phyloP scores from a whole-genome alignment of 805 yeast genomes.

The Cyberlindnera lachancei region DNA sequence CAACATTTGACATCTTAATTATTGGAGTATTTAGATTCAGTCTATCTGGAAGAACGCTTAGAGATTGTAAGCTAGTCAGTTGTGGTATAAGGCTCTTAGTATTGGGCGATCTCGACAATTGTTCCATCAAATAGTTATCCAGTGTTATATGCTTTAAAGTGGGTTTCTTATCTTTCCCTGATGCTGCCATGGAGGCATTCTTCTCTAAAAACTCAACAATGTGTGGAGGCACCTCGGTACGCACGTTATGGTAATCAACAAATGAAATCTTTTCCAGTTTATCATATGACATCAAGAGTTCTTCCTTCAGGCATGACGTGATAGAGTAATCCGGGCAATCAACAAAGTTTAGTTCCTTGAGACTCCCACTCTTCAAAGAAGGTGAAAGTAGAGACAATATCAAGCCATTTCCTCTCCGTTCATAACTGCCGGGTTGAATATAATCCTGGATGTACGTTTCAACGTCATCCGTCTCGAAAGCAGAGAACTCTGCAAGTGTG shows the following conservation, averaged over 20 bases:
- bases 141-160: neutral
- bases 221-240: neutral
- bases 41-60: neutral
- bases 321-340: neutral
- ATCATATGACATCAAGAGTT: neutral
- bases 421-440: neutral
- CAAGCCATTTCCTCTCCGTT: neutral
- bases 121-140: no score
- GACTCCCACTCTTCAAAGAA: neutral
- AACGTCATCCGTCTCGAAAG: no score
- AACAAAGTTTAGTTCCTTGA: neutral
- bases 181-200: neutral
- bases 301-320: neutral
- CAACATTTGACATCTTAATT: constrained; percentile 2
- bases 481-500: neutral
- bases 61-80: neutral
- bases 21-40: constrained; percentile 1
- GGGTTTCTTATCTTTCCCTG: no score
- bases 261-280: neutral
- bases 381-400: neutral
- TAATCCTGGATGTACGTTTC: neutral
- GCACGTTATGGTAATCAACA: neutral
- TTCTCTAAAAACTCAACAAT: neutral
- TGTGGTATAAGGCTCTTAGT: no score
- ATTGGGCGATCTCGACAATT: no score